These are phyloP conservation scores for Plasmodium chabaudi DNA, from an alignment of 169 alveolate species.

Conservation along the genomic window DNA sequence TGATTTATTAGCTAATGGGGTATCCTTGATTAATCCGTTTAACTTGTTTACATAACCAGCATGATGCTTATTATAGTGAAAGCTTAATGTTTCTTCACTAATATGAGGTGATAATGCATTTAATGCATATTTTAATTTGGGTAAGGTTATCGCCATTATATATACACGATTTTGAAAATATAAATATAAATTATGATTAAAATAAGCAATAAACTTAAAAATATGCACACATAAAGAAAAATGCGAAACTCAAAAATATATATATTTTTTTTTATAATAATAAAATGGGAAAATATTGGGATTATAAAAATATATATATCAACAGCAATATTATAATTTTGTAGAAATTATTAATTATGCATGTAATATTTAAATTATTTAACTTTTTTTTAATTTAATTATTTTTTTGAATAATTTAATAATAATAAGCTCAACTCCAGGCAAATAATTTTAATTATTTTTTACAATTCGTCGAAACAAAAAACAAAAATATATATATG, in stretches of 20 bases:
- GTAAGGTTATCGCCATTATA: slow-evolving; percentile 89
- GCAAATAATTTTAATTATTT: no score
- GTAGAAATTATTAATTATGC: no score
- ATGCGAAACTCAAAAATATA: not conserved
- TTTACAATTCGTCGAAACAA: no score
- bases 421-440: no score
- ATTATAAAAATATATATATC: no score
- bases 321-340: no score
- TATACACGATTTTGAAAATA: not conserved
- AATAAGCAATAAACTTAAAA: not conserved
- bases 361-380: no score
- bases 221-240: no score
- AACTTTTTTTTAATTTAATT: no score
- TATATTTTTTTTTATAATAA: not conserved
- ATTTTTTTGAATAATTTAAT: no score
- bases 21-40: slow-evolving; percentile 80
- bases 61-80: slow-evolving; percentile 96
- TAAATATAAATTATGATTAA: slow-evolving; percentile 3
- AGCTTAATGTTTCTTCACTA: slow-evolving; percentile 92
- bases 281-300: no score
- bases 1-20: slow-evolving; percentile 72
- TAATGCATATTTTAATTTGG: slow-evolving; percentile 94
- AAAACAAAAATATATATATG: no score
- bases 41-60: slow-evolving; percentile 93
- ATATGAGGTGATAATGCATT: slow-evolving; percentile 95